Percentiles rank a stretch among this genome's conserved stretches.
These are phyloP conservation scores for Fistulifera solaris DNA, from an alignment of 108 stramenopile species.

Conservation along the genomic window DNA sequence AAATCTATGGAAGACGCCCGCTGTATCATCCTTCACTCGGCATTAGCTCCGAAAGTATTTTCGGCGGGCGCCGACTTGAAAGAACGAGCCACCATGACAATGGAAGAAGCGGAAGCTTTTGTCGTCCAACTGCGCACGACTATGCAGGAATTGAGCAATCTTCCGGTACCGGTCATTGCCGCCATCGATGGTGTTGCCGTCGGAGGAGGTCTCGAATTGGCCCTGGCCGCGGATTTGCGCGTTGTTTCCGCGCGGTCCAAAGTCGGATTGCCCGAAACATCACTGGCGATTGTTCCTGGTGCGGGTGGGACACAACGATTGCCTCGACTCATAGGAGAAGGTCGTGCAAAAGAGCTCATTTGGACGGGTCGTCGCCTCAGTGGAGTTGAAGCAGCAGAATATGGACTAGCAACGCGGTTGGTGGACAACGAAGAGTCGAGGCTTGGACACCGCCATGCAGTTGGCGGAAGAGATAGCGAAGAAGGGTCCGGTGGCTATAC, in stretches of 20 bases:
- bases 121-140: conserved; percentile 30
- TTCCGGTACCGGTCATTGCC: conserved; percentile 86
- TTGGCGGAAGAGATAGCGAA: conserved; percentile 48
- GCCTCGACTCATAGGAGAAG: conserved; percentile 74
- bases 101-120: conserved; percentile 26
- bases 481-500: conserved; percentile 66
- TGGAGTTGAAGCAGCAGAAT: conserved; percentile 39
- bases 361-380: conserved; percentile 58
- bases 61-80: conserved; percentile 97
- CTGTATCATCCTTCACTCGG: conserved; percentile 52
- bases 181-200: conserved; percentile 84
- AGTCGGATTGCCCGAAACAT: conserved; percentile 91
- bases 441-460: conserved; percentile 18
- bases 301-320: conserved; percentile 97
- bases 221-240: conserved; percentile 87
- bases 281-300: conserved; percentile 92
- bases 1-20: conserved; percentile 13
- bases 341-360: conserved; percentile 76
- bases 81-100: conserved; percentile 55
- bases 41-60: conserved; percentile 49
- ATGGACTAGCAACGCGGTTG: conserved; percentile 12
- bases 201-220: conserved; percentile 94
- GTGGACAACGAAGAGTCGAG: neutral
- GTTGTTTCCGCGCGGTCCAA: conserved; percentile 35
- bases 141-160: conserved; percentile 52